Evolutionary conservation across 2,329 filamentous ascomycete species (phyloP).

Genomic region (Gnomoniopsis sp.): DNA sequence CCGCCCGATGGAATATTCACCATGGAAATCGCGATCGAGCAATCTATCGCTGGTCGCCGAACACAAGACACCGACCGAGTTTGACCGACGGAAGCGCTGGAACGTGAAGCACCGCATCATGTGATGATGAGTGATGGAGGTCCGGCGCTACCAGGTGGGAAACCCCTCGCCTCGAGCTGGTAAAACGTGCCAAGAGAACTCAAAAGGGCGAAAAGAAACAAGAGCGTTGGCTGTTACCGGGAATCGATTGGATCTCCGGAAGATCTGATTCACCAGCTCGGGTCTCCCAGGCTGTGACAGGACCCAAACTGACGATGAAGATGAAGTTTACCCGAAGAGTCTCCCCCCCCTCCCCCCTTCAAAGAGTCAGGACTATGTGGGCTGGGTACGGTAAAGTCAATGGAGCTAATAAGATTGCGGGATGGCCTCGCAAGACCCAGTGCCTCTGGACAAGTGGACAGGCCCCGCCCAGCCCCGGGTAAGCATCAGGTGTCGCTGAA

Average conservation of each 20-base stretch:
- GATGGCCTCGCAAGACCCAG: not conserved
- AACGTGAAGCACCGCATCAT: not conserved
- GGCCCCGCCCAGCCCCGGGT: not conserved
- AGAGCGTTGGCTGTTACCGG: slow-evolving; percentile 4
- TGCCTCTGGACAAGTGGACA: too few relatives aligned
- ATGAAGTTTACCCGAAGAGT: not conserved
- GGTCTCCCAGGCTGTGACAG: slow-evolving; percentile 14
- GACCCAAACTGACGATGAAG: slow-evolving; percentile 15
- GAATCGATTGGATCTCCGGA: slow-evolving; percentile 12
- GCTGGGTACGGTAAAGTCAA: not conserved
- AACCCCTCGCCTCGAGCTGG: not conserved
- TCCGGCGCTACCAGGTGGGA: not conserved
- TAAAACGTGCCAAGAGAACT: slow-evolving; percentile 16
- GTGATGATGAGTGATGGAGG: not conserved
- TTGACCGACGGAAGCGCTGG: not conserved
- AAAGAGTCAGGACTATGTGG: not conserved
- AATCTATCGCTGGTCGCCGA: not conserved
- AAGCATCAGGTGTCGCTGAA: not conserved
- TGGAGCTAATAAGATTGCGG: not conserved
- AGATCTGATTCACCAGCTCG: slow-evolving; percentile 15
- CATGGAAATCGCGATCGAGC: not conserved
- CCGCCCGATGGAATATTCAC: not conserved
- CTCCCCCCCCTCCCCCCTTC: too few relatives aligned
- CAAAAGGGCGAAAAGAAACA: slow-evolving; percentile 2
- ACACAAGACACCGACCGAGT: not conserved